These are phyloP conservation scores for Ogataea paraovalis DNA, from an alignment of 805 yeast genomes.

Conservation along the genomic window DNA sequence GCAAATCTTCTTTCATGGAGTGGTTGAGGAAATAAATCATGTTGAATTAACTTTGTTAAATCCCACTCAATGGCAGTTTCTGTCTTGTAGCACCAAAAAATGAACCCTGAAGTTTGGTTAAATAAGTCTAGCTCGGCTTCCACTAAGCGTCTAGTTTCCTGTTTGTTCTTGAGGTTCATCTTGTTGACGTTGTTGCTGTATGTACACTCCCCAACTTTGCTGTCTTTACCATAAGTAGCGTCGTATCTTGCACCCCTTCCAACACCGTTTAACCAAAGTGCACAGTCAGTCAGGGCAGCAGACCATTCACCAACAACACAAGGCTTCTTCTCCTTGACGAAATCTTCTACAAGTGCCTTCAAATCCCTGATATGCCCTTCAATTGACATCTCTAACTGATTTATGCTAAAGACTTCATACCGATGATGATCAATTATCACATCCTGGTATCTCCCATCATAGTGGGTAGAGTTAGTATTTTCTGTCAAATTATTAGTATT, in stretches of 20 bases:
- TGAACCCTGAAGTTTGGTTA: conserved; percentile 49
- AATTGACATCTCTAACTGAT: conserved; percentile 50
- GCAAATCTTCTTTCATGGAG: conserved; percentile 62
- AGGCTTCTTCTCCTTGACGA: conserved; percentile 39
- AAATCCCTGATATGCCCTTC: conserved; percentile 59
- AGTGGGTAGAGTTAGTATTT: conserved; percentile 4
- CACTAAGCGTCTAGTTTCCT: conserved; percentile 47
- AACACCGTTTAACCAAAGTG: conserved; percentile 65
- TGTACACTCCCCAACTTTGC: conserved; percentile 43
- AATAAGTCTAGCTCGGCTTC: conserved; percentile 60
- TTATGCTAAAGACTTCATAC: conserved; percentile 80
- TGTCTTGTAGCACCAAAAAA: conserved; percentile 70
- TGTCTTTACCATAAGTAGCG: conserved; percentile 40
- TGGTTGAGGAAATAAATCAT: conserved; percentile 60
- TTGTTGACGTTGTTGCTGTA: conserved; percentile 32
- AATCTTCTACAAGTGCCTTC: conserved; percentile 44
- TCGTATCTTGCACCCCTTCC: conserved; percentile 64
- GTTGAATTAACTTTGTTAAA: conserved; percentile 43
- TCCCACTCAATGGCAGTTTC: conserved; percentile 70
- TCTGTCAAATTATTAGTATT: conserved; percentile 7
- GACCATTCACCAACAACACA: conserved; percentile 69
- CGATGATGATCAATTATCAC: conserved; percentile 85
- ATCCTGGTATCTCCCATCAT: conserved; percentile 43
- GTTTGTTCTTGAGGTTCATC: conserved; percentile 42
- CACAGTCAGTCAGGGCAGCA: conserved; percentile 69